Percentiles rank a stretch among this genome's conserved stretches.
phyloP scores from a whole-genome alignment of 306 rosid genomes.

The Mucuna pruriens region DNA sequence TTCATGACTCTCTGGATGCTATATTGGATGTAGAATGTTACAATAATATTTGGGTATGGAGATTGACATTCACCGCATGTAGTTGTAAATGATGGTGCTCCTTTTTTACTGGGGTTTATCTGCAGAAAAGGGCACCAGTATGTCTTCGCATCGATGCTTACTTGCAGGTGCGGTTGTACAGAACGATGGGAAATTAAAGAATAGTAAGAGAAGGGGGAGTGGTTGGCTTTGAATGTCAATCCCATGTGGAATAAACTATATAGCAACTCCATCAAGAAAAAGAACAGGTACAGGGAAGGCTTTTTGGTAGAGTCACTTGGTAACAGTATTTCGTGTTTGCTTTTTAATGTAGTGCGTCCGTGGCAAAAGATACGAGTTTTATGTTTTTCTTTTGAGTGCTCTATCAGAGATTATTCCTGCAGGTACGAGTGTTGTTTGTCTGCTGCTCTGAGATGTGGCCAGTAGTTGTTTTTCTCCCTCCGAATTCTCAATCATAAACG shows the following conservation, averaged over 20 bases:
- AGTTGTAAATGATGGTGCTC: constrained; percentile 9
- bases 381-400: background rate
- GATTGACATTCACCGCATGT: constrained; percentile 20
- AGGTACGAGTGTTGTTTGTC: background rate
- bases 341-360: background rate
- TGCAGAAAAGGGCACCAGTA: constrained; percentile 22
- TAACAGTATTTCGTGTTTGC: background rate
- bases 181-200: constrained; percentile 35
- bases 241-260: constrained; percentile 31
- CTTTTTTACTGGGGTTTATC: constrained; percentile 11
- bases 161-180: constrained; percentile 33
- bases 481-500: background rate
- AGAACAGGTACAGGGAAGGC: background rate
- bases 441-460: too few species aligned
- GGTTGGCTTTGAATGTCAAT: constrained; percentile 22
- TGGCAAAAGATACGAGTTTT: background rate
- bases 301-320: background rate
- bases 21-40: constrained; percentile 27
- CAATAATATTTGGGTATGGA: constrained; percentile 19
- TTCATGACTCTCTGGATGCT: constrained; percentile 22
- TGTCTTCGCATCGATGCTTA: constrained; percentile 12
- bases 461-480: background rate
- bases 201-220: background rate
- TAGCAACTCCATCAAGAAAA: constrained; percentile 10
- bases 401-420: background rate